Evolutionary conservation across 495 filamentous ascomycete species (phyloP), one percentile per base, ranked within the genome.

Genomic region (Massariosphaeria phaeospora): DNA sequence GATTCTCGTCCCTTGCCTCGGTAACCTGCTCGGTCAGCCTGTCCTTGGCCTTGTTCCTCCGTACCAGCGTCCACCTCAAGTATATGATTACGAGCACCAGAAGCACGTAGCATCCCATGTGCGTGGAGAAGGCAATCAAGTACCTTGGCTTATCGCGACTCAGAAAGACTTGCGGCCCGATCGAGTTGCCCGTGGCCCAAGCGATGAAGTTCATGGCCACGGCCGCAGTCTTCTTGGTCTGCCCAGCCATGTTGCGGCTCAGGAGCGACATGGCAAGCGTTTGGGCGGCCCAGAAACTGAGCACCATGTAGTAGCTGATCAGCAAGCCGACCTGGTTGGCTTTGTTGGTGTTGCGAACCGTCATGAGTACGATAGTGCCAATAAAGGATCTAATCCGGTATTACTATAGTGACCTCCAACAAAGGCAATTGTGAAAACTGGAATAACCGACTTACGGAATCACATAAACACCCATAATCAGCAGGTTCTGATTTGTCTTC

Each of bases 401-500:
- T 31, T 4, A 42, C 36, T n/a, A n/a, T n/a, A n/a, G n/a, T n/a
- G n/a, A n/a, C n/a, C n/a, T n/a, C n/a, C n/a, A n/a, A n/a, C n/a
- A n/a, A n/a, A n/a, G n/a, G n/a, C n/a, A n/a, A n/a, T n/a, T n/a
- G n/a, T n/a, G n/a, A n/a, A n/a, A n/a, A n/a, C n/a, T n/a, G n/a
- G n/a, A n/a, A n/a, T n/a, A n/a, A n/a, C n/a, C n/a, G n/a, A 70
- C 79, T 65, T 69, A 84, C 77, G 84, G 84, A 41, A 85, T 70
- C 15, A 85, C 72, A 47, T 79, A 85, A 6, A 75, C 72, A 18
- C 79, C 57, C 83, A 86, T 86, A 33, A 81, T 70, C 21, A 85
- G 52, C 11, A 83, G 55, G 57, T 85, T 88, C 66, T 88, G 84
- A 2, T 69, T 65, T 2, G 73, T 81, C 63, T 72, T 79, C 64